phyloP scores from a whole-genome alignment of 257 asterid genomes.

The Solanum commersonii region DNA sequence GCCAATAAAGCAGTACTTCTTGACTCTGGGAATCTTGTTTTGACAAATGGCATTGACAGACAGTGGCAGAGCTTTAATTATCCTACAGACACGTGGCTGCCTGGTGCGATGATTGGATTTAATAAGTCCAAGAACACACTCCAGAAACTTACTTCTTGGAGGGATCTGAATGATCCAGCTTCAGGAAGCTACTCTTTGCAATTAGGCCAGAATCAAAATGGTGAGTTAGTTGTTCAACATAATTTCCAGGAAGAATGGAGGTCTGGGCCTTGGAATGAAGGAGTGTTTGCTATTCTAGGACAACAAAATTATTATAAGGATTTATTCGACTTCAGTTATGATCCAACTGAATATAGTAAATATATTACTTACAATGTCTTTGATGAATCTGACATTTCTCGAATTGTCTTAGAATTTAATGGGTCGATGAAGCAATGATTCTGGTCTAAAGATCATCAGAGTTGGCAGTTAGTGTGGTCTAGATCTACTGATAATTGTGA shows the following conservation, averaged over 20 bases:
- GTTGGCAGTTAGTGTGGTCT: not conserved
- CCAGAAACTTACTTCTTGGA: conserved; percentile 4
- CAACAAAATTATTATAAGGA: not conserved
- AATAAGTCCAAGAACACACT: not conserved
- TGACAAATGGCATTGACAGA: not conserved
- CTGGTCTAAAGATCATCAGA: conserved; percentile 3
- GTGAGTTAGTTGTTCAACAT: not conserved
- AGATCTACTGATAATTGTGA: conserved; percentile 1
- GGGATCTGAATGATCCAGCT: not conserved
- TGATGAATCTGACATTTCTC: not conserved
- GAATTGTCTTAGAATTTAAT: not conserved
- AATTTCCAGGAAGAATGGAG: not conserved
- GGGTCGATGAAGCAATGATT: not conserved
- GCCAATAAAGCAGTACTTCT: not conserved
- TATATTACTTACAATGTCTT: conserved; percentile 4
- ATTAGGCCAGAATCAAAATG: not conserved
- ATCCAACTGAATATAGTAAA: not conserved
- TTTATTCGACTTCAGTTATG: conserved; percentile 5
- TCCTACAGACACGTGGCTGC: conserved; percentile 9
- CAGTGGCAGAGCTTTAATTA: conserved; percentile 10
- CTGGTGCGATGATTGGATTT: conserved; percentile 1
- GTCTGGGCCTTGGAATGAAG: not conserved
- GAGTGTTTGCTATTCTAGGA: not conserved
- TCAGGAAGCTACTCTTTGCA: not conserved
- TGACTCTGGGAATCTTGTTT: conserved; percentile 4